Evolutionary conservation across 192 early-diverging fungal genomes (phyloP).

Genomic region (Rhizophlyctis rosea): DNA sequence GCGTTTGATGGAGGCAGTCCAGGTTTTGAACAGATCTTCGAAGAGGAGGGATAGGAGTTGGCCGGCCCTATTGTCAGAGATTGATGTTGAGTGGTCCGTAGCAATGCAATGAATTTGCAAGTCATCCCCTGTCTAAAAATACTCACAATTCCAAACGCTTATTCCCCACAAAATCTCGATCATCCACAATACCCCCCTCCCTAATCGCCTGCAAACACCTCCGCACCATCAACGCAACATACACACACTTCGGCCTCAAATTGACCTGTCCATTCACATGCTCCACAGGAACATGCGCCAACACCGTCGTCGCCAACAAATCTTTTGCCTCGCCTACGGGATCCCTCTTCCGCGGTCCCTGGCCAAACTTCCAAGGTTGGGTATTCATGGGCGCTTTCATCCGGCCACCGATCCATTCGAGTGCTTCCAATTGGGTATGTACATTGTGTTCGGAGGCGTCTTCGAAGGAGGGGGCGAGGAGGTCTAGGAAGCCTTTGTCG

Average conservation of each 20-base stretch:
- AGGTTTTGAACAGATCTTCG: slow-evolving; percentile 97
- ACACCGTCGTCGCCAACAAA: slow-evolving; percentile 77
- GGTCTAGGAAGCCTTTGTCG: slow-evolving; percentile 75
- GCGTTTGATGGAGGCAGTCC: slow-evolving; percentile 81
- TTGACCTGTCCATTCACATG: slow-evolving; percentile 61
- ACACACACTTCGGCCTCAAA: slow-evolving; percentile 88
- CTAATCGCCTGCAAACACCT: slow-evolving; percentile 84
- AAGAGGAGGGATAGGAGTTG: slow-evolving; percentile 91
- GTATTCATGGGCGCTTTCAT: slow-evolving; percentile 58
- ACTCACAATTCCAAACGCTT: slow-evolving; percentile 92
- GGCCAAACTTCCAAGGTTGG: slow-evolving; percentile 24
- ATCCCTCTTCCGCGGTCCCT: slow-evolving; percentile 30
- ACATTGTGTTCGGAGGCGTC: slow-evolving; percentile 67
- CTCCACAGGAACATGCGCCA: slow-evolving; percentile 88
- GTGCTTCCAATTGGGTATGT: slow-evolving; percentile 87
- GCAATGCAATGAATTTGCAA: not conserved
- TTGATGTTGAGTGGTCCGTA: slow-evolving; percentile 3
- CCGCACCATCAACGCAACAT: slow-evolving; percentile 90
- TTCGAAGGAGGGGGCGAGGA: slow-evolving; percentile 85
- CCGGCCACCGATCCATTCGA: slow-evolving; percentile 82
- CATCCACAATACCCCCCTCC: slow-evolving; percentile 80
- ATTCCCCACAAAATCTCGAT: slow-evolving; percentile 98
- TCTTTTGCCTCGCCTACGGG: slow-evolving; percentile 83
- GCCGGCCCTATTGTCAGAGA: slow-evolving; percentile 67
- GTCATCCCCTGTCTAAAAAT: slow-evolving; percentile 2